Evolutionary conservation across 1,139 yeast genomes (phyloP).

Genomic region (Kodamaea plutei): DNA sequence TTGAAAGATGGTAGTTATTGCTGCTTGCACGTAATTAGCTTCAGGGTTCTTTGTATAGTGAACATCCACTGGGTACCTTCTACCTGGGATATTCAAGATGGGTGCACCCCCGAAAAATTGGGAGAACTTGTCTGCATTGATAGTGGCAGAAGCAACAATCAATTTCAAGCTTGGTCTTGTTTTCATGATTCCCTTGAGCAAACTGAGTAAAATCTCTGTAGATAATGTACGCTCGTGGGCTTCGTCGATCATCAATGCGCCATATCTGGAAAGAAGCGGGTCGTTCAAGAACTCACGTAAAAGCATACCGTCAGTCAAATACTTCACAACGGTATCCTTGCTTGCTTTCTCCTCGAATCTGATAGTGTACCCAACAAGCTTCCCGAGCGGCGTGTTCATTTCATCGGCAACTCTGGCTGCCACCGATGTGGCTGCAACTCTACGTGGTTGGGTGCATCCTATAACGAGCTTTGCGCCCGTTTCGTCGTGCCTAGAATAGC

Average conservation of each 20-base stretch:
- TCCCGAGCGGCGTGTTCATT: conserved; percentile 66
- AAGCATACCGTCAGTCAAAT: conserved; percentile 94
- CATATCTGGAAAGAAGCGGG: conserved; percentile 62
- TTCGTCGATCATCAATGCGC: conserved; percentile 91
- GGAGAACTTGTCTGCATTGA: conserved; percentile 83
- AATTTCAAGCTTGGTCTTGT: conserved; percentile 67
- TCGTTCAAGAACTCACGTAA: conserved; percentile 79
- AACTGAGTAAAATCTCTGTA: conserved; percentile 85
- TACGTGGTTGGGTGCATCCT: conserved; percentile 93
- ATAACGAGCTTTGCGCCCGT: conserved; percentile 38
- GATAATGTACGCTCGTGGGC: conserved; percentile 93
- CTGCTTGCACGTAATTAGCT: conserved; percentile 85
- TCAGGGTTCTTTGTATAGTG: conserved; percentile 86
- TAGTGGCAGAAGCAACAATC: conserved; percentile 88
- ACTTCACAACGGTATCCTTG: conserved; percentile 65
- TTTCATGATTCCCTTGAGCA: conserved; percentile 66
- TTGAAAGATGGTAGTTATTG: conserved; percentile 76
- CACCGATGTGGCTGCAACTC: conserved; percentile 94
- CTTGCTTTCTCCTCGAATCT: conserved; percentile 78
- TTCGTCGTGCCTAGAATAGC: conserved; percentile 49
- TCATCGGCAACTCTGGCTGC: conserved; percentile 91
- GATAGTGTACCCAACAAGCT: conserved; percentile 81
- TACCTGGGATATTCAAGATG: conserved; percentile 82
- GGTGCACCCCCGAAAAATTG: conserved; percentile 79
- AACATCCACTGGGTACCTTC: conserved; percentile 84